Evolutionary conservation across 1,284 basidiomycete genomes (phyloP).

Genomic region (Puccinia triticina): DNA sequence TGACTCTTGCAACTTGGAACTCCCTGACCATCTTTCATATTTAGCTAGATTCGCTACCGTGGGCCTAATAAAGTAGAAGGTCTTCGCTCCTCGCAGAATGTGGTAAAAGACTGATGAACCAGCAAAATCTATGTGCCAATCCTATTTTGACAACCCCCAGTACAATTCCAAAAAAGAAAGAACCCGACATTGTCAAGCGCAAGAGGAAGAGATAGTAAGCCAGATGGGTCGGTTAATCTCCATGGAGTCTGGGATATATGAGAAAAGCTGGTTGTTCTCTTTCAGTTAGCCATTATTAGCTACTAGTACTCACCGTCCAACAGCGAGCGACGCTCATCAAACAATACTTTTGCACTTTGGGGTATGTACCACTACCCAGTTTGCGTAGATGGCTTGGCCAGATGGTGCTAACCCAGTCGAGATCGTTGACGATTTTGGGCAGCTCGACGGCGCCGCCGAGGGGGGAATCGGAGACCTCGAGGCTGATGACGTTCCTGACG

Average conservation of each 20-base stretch:
- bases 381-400: constrained; percentile 69
- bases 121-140: constrained; percentile 96
- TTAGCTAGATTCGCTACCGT: constrained; percentile 84
- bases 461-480: constrained; percentile 78
- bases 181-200: not conserved
- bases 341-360: constrained; percentile 94
- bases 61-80: constrained; percentile 93
- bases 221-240: not conserved
- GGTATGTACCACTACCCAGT: constrained; percentile 65
- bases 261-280: constrained; percentile 54
- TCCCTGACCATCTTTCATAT: constrained; percentile 83
- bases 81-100: constrained; percentile 64
- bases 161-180: constrained; percentile 1
- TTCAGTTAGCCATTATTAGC: not conserved
- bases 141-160: constrained; percentile 63
- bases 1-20: constrained; percentile 77
- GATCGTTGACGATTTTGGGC: constrained; percentile 69
- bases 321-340: constrained; percentile 83
- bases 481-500: constrained; percentile 83
- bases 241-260: not conserved
- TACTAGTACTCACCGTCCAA: constrained; percentile 74
- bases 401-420: constrained; percentile 95
- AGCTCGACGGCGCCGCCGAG: constrained; percentile 77
- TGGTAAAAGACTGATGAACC: constrained; percentile 88
- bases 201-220: constrained; percentile 4